Conservation (phyloP, 1,139 yeast species). For the Kodamaea alishanica region DNA sequence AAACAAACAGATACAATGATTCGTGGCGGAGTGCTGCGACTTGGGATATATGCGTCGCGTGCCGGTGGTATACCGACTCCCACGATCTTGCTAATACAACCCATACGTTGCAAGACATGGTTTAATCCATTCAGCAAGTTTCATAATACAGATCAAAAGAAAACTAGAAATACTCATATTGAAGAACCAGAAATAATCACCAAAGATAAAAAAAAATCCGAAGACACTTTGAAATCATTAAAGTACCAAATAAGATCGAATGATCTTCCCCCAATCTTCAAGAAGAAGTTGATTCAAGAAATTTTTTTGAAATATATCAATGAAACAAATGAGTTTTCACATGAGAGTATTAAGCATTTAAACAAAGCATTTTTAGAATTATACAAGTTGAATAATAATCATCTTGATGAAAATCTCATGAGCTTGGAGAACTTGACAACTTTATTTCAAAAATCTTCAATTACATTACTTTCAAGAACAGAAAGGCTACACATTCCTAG, state of each 20-base stretch:
- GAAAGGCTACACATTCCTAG: conserved; percentile 20
- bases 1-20: too few species aligned
- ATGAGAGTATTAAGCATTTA: conserved; percentile 16
- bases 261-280: conserved; percentile 24
- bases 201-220: background rate
- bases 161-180: conserved; percentile 1
- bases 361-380: conserved; percentile 22
- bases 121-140: conserved; percentile 21
- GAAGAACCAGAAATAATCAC: background rate
- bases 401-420: conserved; percentile 5
- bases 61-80: too few species aligned
- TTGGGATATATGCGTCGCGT: too few species aligned
- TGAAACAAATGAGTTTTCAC: conserved; percentile 6
- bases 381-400: conserved; percentile 14
- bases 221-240: conserved; percentile 13
- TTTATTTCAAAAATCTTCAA: conserved; percentile 22
- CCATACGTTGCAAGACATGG: conserved; percentile 13
- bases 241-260: conserved; percentile 27
- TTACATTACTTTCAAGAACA: conserved; percentile 9
- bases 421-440: conserved; percentile 11
- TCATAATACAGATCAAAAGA: conserved; percentile 3
- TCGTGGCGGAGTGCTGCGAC: too few species aligned
- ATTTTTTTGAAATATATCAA: conserved; percentile 21
- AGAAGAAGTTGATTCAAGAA: conserved; percentile 19
- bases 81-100: background rate